Evolutionary conservation across 805 yeast species (phyloP).

Genomic region (Candida vartiovaarae): DNA sequence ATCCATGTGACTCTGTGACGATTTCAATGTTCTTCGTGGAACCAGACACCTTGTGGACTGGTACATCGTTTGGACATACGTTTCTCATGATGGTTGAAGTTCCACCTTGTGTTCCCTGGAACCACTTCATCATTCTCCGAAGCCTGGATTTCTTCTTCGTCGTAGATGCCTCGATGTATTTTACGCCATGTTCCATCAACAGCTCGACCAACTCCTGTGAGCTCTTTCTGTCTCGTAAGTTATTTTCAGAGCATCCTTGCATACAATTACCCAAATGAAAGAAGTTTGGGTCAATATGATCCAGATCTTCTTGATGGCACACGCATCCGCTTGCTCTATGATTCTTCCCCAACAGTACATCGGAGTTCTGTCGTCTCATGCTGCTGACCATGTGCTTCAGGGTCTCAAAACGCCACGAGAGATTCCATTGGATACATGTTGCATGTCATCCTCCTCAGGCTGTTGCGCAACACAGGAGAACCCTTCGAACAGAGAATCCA

Average conservation of each 20-base stretch:
- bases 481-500: conserved; percentile 1
- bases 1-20: conserved; percentile 4
- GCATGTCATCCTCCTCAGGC: not conserved
- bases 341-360: not conserved
- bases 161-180: conserved; percentile 6
- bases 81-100: not conserved
- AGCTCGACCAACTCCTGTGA: not conserved
- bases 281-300: not conserved
- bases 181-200: conserved; percentile 6
- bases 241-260: not conserved
- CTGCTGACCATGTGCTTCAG: not conserved
- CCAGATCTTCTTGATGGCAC: not conserved
- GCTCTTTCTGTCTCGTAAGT: not conserved
- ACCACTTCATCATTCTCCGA: not conserved
- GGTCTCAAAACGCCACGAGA: conserved; percentile 1
- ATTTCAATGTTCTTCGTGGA: conserved; percentile 5
- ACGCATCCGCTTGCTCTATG: not conserved
- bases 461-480: conserved; percentile 3
- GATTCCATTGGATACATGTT: not conserved
- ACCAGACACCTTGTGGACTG: not conserved
- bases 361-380: not conserved
- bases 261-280: not conserved
- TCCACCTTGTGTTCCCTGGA: not conserved
- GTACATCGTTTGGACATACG: not conserved
- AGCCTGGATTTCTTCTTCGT: not conserved